Evolutionary conservation across 2,329 filamentous ascomycete species (phyloP), one percentile per base, ranked within the genome.

Genomic region (Alternaria arborescens): DNA sequence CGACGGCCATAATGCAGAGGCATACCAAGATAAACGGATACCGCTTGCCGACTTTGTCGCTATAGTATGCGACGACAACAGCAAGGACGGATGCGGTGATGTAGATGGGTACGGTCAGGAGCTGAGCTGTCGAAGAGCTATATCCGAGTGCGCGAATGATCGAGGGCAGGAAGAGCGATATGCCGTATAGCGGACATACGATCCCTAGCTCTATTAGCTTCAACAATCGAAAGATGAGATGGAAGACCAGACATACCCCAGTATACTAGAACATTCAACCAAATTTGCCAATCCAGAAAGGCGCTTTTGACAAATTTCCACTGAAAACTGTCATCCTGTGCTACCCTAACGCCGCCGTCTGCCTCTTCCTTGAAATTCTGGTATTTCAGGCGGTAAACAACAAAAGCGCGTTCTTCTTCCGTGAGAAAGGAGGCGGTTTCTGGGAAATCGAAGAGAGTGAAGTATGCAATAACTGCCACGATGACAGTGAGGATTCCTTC

Each of bases 321-420:
- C 16, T 82, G 85, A 70, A 94, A 93, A 0, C 79, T 75, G 67
- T 94, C 91, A 51, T 89, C 82, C 8, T 88, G 85, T 0, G 87
- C 91, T 0, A 90, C 89, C 66, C 92, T 89, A 58, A 85, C 87
- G 61, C 91, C 89, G 1, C 84, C 82, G 6, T 86, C 85, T 0
- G 83, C 82, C 78, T 77, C 61, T 8, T 70, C 54, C 66, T 81
- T 82, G 72, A 77, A 80, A 3, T 70, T 70, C 34, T 77, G 75
- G 26, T 69, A 77, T 10, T 88, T 87, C 22, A 55, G 34, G 1
- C 91, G 85, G 20, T 84, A 82, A 6, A 87, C 84, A 46, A 92
- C 85, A 60, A 85, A 87, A 0, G 81, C 80, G 1, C 88, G 77
- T 60, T 85, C 82, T 36, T 81, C 72, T 3, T 85, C 80, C 0